These are phyloP conservation scores for Penicillium silybi DNA, from an alignment of 495 filamentous ascomycete species.

Conservation along the genomic window DNA sequence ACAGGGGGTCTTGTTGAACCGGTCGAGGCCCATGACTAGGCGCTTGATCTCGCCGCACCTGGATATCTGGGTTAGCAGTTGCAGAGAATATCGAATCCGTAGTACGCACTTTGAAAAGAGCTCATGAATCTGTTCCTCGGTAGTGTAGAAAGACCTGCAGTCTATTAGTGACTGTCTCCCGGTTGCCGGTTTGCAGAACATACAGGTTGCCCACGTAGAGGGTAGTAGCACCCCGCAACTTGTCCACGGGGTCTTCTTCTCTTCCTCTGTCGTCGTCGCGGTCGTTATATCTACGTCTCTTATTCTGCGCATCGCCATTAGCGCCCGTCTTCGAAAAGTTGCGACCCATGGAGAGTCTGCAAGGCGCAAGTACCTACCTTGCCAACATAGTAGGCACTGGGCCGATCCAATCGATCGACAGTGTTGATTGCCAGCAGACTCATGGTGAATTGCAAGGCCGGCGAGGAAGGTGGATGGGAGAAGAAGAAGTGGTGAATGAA, in stretches of 20 bases:
- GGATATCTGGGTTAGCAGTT: not conserved
- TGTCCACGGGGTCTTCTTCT: slow-evolving; percentile 60
- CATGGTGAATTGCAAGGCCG: slow-evolving; percentile 9
- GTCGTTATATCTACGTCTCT: slow-evolving; percentile 57
- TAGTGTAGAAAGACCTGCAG: slow-evolving; percentile 95
- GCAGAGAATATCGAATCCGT: not conserved
- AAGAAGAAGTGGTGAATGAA: not conserved
- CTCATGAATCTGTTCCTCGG: slow-evolving; percentile 98
- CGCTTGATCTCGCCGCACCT: slow-evolving; percentile 96
- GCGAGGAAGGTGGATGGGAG: not conserved
- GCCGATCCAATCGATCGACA: slow-evolving; percentile 81
- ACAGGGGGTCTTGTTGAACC: slow-evolving; percentile 95
- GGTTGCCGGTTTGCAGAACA: slow-evolving; percentile 24
- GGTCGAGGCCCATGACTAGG: slow-evolving; percentile 96
- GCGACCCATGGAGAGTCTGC: not conserved
- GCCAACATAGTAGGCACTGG: slow-evolving; percentile 80
- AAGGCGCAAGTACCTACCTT: slow-evolving; percentile 49
- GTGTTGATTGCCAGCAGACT: slow-evolving; percentile 46
- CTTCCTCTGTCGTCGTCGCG: slow-evolving; percentile 51
- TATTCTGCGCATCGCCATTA: slow-evolving; percentile 48
- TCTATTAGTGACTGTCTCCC: slow-evolving; percentile 26
- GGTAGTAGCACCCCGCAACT: slow-evolving; percentile 81
- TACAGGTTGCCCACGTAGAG: slow-evolving; percentile 98
- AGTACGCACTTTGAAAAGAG: slow-evolving; percentile 75
- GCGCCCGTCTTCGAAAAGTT: slow-evolving; percentile 5